These are phyloP conservation scores for Pseudogymnoascus sp. DNA, from an alignment of 2,329 filamentous ascomycete genomes.

Conservation along the genomic window DNA sequence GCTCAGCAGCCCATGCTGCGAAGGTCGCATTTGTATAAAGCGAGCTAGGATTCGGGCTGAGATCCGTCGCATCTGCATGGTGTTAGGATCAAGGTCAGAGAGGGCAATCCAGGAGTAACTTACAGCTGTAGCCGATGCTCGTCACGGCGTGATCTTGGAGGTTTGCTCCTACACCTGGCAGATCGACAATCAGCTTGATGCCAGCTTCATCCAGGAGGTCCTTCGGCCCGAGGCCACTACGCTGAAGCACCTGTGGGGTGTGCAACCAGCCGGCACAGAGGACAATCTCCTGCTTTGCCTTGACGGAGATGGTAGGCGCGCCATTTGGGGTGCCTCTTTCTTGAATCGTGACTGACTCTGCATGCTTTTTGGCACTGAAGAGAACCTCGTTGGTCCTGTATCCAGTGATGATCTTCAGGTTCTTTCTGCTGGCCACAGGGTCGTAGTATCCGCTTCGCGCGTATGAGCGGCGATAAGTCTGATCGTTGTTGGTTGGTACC, in stretches of 20 bases:
- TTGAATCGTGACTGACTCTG: conserved; percentile 16
- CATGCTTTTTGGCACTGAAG: conserved; percentile 22
- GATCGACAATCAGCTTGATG: conserved; percentile 33
- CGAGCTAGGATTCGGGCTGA: conserved; percentile 17
- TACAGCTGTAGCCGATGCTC: conserved; percentile 14
- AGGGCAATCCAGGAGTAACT: not conserved
- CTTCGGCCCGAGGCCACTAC: conserved; percentile 26
- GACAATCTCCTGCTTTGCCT: conserved; percentile 32
- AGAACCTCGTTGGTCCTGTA: conserved; percentile 26
- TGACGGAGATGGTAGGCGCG: conserved; percentile 12
- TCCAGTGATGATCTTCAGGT: conserved; percentile 18
- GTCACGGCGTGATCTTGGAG: conserved; percentile 30
- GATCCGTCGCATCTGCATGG: not conserved
- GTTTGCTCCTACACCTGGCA: conserved; percentile 38
- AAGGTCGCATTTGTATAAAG: conserved; percentile 30
- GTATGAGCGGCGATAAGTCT: conserved; percentile 32
- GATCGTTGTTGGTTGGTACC: conserved; percentile 29
- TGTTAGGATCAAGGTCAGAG: not conserved
- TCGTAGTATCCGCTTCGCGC: conserved; percentile 37
- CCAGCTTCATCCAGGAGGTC: conserved; percentile 28
- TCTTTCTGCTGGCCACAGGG: conserved; percentile 26
- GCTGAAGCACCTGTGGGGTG: conserved; percentile 20
- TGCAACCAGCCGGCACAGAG: conserved; percentile 32
- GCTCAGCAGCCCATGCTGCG: conserved; percentile 29
- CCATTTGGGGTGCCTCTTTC: not conserved